Base-by-base conservation (phyloP, 371 early-diverging fungal species). In the Quaeritorhiza haematococci region DNA sequence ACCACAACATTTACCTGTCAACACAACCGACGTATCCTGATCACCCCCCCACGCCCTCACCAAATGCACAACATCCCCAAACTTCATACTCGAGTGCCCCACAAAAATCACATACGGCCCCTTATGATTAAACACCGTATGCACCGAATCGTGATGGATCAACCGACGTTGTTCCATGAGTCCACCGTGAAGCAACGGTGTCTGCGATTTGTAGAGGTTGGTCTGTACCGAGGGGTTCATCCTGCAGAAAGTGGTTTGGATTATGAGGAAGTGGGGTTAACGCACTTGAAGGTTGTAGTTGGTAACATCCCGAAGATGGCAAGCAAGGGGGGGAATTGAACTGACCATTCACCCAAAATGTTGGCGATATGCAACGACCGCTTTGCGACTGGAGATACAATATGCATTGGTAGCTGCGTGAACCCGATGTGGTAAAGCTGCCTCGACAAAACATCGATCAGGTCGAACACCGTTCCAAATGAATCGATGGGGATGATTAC, bases 301-400 rank as follows among this genome's bases (percentile, higher is more conserved):
- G n/a, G n/a, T n/a, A n/a, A n/a, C n/a, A n/a, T n/a, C n/a, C n/a
- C n/a, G n/a, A n/a, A n/a, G n/a, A n/a, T n/a, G n/a, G n/a, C n/a
- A n/a, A n/a, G n/a, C n/a, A n/a, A n/a, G n/a, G n/a, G n/a, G n/a
- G n/a, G n/a, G n/a, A n/a, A n/a, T n/a, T n/a, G n/a, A n/a, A n/a
- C 52, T 49, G 74, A 83, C 92, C 93, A 92, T 80, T 92, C 92
- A 30, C 89, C 90, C 58, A 87, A 79, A 58, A 92, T 91, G 63
- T 87, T 89, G 10, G 91, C 87, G 59, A 87, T 87, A 62, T 89
- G 83, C 10, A 91, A 67, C 8, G 91, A 85, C 28, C 76, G 76
- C 32, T 89, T 83, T 0, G 90, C 91, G 7, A 89, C 76, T 0
- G 90, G 88, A 19, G 88, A 87, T 2, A 86, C 74, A 49, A 90